Evolutionary conservation across 768 basidiomycete species (phyloP).

Genomic region (Suillus decipiens): DNA sequence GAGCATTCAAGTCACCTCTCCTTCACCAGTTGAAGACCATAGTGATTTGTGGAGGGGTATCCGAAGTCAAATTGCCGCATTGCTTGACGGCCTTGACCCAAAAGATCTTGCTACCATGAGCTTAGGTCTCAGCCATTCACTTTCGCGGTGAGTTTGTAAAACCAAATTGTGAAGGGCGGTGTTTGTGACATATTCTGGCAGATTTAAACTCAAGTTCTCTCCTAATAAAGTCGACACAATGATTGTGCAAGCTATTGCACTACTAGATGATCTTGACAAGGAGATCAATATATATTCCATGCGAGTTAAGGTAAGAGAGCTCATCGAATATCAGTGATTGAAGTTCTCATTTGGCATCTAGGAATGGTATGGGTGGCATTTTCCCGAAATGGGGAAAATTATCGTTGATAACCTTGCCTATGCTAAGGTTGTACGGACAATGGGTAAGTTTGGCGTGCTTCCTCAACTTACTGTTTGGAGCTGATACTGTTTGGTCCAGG

Average conservation of each 20-base stretch:
- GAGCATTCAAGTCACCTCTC: conserved; percentile 78
- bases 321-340: neutral
- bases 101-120: conserved; percentile 98
- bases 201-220: conserved; percentile 99
- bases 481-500: conserved; percentile 43
- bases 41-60: conserved; percentile 96
- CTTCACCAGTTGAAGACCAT: conserved; percentile 48
- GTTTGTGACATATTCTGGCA: conserved; percentile 31
- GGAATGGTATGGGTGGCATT: conserved; percentile 99
- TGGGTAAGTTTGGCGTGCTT: conserved; percentile 60
- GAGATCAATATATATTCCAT: conserved; percentile 99
- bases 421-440: conserved; percentile 87
- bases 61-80: conserved; percentile 78
- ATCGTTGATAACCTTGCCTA: conserved; percentile 97
- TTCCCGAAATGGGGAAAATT: conserved; percentile 99
- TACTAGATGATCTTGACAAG: conserved; percentile 98
- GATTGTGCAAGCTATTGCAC: conserved; percentile 98
- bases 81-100: conserved; percentile 90
- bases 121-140: conserved; percentile 93
- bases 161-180: conserved; percentile 7
- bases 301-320: conserved; percentile 84
- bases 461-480: neutral
- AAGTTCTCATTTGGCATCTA: conserved; percentile 30
- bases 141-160: conserved; percentile 70
- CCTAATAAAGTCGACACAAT: conserved; percentile 99